Evolutionary conservation across 768 basidiomycete genomes (phyloP), one percentile per base, ranked within the genome.

Genomic region (Rubroboletus pulcherrimus): DNA sequence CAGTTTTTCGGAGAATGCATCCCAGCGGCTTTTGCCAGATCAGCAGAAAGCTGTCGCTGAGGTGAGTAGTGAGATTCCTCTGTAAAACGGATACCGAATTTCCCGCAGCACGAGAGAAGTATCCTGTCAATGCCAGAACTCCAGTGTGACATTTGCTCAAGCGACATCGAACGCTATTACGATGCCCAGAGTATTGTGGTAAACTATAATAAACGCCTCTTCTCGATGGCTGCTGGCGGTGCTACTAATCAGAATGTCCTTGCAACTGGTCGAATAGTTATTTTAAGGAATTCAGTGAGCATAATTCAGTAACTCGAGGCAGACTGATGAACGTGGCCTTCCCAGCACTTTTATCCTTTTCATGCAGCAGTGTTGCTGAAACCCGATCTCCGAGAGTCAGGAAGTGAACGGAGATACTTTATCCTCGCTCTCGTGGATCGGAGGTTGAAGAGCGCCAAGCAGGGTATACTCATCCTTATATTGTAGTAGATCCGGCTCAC

Each of bases 1-100:
- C 38, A 94, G 92, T 69, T 99, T 99, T 73, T 98, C 97, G 17
- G 97, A 99, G 75, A 98, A 98, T 67, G 87, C 93, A 1, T 89
- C 97, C 0, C 97, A 99, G 66, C 80, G 87, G 38, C 75, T 98
- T 42, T 75, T 98, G 31, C 97, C 97, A 5, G 93, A 96, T 52
- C 92, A 98, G 58, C 93, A 98, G 71, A 86, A 88, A 69, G 83
- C 87, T 67, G 90, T 98, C 24, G 69, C 78, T 2, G 87, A 96
- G 77, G 96, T 92, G 57, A 64, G 80, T 66, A 49, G 11, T 7
- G 10, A 37, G 12, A 15, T 30, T 44, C 9, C 17, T 49, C 38
- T 58, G 60, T 54, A 54, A 49, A 40, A 50, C 31, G 29, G 53
- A n/a, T 26, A 35, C 19, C 51, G 44, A 58, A 49, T 29, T 50